Percentiles rank a stretch among this genome's conserved stretches.
Conservation (phyloP, 805 yeast species). For the Candida taoyuanica region DNA sequence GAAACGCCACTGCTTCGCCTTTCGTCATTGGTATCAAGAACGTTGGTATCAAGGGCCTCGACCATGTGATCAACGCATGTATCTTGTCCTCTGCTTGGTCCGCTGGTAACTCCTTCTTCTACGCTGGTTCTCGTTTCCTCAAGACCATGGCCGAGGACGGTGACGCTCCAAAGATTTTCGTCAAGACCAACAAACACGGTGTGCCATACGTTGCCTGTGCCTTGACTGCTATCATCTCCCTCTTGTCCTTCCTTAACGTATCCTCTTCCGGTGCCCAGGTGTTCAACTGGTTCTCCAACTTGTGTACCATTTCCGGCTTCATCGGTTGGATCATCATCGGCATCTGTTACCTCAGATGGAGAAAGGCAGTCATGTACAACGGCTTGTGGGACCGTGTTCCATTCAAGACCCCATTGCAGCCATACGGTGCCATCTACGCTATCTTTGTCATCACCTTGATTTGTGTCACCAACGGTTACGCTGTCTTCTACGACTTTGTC, state of each 20-base stretch:
- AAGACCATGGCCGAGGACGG: conserved; percentile 71
- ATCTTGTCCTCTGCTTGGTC: conserved; percentile 76
- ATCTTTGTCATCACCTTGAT: conserved; percentile 46
- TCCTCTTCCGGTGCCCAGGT: conserved; percentile 51
- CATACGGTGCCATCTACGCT: conserved; percentile 53
- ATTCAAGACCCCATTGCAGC: conserved; percentile 51
- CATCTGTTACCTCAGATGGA: conserved; percentile 62
- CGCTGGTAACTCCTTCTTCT: conserved; percentile 77
- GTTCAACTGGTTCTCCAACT: conserved; percentile 69
- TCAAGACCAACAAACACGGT: conserved; percentile 61
- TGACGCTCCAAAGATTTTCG: conserved; percentile 68
- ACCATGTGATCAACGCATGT: conserved; percentile 74
- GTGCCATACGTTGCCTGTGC: conserved; percentile 59
- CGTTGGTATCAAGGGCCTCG: conserved; percentile 62
- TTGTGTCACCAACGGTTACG: conserved; percentile 69
- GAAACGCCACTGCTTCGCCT: conserved; percentile 70
- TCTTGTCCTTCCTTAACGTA: conserved; percentile 66
- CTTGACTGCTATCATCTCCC: conserved; percentile 40
- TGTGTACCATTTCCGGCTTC: conserved; percentile 72
- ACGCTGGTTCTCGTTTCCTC: conserved; percentile 69
- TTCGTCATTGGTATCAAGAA: conserved; percentile 76
- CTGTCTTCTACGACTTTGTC: conserved; percentile 44
- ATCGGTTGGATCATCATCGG: conserved; percentile 72
- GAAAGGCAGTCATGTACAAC: conserved; percentile 56
- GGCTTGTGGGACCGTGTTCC: conserved; percentile 52